Evolutionary conservation across 306 rosid species (phyloP).

Genomic region (Quercus glauca): DNA sequence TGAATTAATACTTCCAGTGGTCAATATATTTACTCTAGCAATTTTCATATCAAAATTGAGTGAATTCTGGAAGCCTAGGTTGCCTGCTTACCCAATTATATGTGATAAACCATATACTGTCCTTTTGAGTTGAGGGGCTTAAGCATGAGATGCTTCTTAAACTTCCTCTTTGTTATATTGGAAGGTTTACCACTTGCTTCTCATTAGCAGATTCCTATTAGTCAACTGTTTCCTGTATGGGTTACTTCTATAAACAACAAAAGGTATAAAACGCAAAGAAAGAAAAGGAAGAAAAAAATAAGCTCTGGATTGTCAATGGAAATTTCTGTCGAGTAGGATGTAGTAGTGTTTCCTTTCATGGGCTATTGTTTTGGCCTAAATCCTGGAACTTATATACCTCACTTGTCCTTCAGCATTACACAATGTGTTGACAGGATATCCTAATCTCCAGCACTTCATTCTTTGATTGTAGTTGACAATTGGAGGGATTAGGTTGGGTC

Average conservation of each 20-base stretch:
- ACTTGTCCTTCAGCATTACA: too few relatives aligned
- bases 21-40: not conserved
- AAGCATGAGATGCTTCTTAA: not conserved
- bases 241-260: not conserved
- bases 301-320: too few relatives aligned
- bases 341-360: too few relatives aligned
- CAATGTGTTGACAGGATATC: too few relatives aligned
- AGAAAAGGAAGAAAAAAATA: too few relatives aligned
- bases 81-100: not conserved
- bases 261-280: not conserved
- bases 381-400: too few relatives aligned
- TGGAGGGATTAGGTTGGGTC: too few relatives aligned
- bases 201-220: not conserved
- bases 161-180: not conserved
- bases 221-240: not conserved
- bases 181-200: not conserved
- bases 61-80: not conserved
- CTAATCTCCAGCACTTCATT: too few relatives aligned
- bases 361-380: too few relatives aligned
- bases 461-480: too few relatives aligned
- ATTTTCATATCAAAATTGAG: not conserved
- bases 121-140: not conserved
- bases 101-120: not conserved
- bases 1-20: too few relatives aligned
- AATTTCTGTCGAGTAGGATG: too few relatives aligned